Conservation (phyloP, 2,329 filamentous ascomycete species). For the Diplodia mutila region DNA sequence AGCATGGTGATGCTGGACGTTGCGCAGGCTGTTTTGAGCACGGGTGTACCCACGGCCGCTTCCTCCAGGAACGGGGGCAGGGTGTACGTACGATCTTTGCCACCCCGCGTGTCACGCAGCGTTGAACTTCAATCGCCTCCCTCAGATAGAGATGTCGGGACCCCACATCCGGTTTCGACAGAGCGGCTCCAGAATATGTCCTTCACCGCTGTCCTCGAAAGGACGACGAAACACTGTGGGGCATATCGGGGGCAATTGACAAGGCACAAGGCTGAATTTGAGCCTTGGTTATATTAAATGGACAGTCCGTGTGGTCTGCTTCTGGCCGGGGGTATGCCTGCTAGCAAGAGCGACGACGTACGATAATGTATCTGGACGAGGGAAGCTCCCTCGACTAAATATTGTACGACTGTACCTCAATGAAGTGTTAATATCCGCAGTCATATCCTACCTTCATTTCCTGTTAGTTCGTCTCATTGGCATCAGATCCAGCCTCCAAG, state of each 20-base stretch:
- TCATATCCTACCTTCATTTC: neutral
- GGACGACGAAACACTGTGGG: neutral
- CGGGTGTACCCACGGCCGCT: neutral
- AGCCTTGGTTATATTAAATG: neutral
- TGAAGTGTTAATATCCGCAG: neutral
- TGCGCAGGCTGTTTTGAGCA: constrained; percentile 7
- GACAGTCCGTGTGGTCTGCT: neutral
- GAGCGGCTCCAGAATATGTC: neutral
- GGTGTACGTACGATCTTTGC: neutral
- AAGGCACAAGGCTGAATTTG: neutral
- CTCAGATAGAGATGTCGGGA: constrained; percentile 12
- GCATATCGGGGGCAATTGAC: neutral
- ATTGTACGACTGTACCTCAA: neutral
- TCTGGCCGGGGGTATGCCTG: neutral
- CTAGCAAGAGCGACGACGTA: neutral
- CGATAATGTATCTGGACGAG: neutral
- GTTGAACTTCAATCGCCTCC: neutral
- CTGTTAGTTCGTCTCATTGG: neutral
- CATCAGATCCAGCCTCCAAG: neutral
- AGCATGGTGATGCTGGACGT: constrained; percentile 17
- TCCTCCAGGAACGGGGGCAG: neutral
- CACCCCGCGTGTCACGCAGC: neutral
- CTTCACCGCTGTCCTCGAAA: neutral
- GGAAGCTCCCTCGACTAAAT: neutral
- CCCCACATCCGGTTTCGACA: constrained; percentile 5